A percentile compares a stretch with the other conserved stretches of the same genome.
phyloP scores from a whole-genome alignment of 768 basidiomycete genomes.

The Kwoniella sp. region DNA sequence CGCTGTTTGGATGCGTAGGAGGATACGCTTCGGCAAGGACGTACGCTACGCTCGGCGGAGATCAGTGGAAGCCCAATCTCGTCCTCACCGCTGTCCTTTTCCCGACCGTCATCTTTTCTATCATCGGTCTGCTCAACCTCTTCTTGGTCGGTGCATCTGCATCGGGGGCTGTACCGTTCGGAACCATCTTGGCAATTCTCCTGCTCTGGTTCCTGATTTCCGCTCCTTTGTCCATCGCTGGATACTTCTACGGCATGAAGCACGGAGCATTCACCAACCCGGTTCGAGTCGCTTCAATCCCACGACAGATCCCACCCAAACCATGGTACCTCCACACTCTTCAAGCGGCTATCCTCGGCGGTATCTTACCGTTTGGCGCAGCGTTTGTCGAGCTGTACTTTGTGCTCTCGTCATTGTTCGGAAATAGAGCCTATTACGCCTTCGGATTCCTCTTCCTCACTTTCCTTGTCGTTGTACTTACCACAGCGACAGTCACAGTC shows the following conservation, averaged over 20 bases:
- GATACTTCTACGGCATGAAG: constrained; percentile 80
- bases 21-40: constrained; percentile 85
- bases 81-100: constrained; percentile 85
- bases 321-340: constrained; percentile 81
- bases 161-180: constrained; percentile 94
- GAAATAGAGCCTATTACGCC: constrained; percentile 71
- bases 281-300: constrained; percentile 86
- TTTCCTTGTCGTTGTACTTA: constrained; percentile 76
- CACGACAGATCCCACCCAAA: constrained; percentile 87
- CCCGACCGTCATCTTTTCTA: constrained; percentile 77
- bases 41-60: constrained; percentile 77
- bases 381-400: constrained; percentile 95
- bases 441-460: constrained; percentile 93
- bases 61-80: constrained; percentile 74
- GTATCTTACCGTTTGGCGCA: constrained; percentile 90
- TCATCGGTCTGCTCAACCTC: constrained; percentile 88
- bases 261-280: constrained; percentile 84
- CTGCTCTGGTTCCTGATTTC: constrained; percentile 92
- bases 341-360: constrained; percentile 78
- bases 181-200: constrained; percentile 84
- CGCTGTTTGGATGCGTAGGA: constrained; percentile 86
- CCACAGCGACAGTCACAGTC: constrained; percentile 87
- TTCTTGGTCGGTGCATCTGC: constrained; percentile 82
- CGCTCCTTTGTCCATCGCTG: constrained; percentile 80
- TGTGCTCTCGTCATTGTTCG: constrained; percentile 85